Evolutionary conservation across 2,329 filamentous ascomycete genomes (phyloP).

Genomic region (Nigrospora oryzae): DNA sequence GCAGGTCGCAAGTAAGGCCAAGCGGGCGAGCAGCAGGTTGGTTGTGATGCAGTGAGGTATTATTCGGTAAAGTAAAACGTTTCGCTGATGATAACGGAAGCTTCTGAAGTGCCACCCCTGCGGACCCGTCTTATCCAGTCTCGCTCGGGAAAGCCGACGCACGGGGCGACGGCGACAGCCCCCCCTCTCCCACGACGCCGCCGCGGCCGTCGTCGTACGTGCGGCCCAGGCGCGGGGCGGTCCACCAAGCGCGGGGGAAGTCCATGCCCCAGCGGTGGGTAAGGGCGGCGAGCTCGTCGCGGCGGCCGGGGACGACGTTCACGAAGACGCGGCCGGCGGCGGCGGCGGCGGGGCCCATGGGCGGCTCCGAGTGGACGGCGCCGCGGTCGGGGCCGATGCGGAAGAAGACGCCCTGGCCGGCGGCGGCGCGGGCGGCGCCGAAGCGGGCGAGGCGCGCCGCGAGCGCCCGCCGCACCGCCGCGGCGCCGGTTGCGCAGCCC

Average conservation of each 20-base stretch:
- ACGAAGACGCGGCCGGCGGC: constrained; percentile 22
- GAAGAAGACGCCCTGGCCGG: constrained; percentile 30
- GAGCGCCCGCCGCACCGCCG: constrained; percentile 27
- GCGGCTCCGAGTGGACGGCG: constrained; percentile 32
- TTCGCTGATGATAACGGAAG: too few species aligned
- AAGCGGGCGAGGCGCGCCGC: constrained; percentile 15
- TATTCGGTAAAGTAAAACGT: too few species aligned
- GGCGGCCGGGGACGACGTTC: constrained; percentile 26
- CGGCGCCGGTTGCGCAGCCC: constrained; percentile 31
- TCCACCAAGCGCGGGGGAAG: constrained; percentile 26
- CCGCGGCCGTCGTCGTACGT: too few species aligned
- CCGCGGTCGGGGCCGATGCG: constrained; percentile 29
- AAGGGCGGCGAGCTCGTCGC: constrained; percentile 22
- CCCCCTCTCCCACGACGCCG: too few species aligned
- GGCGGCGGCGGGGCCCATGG: constrained; percentile 15
- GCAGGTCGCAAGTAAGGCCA: too few species aligned
- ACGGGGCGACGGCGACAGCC: too few species aligned
- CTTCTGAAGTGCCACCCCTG: too few species aligned
- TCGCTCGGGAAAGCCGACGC: too few species aligned
- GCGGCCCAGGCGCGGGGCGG: constrained; percentile 4
- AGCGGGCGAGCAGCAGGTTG: too few species aligned
- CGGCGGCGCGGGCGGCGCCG: constrained; percentile 9
- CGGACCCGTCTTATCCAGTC: too few species aligned
- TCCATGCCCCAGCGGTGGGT: constrained; percentile 27
- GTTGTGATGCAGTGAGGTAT: too few species aligned